Base-by-base conservation (phyloP, 2,329 filamentous ascomycete species). In the Trichoderma hamatum region DNA sequence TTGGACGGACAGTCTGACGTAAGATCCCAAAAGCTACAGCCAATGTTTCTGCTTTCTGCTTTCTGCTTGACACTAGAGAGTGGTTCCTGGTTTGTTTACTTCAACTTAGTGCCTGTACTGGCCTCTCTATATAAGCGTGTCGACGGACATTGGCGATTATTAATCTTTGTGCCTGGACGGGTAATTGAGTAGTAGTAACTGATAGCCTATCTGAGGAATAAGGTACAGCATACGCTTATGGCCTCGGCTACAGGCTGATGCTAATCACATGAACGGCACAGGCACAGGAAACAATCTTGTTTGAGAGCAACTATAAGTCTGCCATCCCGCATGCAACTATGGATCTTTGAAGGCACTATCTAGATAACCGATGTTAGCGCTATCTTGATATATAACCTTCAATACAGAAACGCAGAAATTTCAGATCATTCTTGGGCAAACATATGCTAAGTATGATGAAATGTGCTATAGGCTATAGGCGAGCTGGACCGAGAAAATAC, bases 1-100 rank as follows among this genome's bases (percentile, higher is more conserved):
- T 49, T 64, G 19, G 60, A 21, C 32, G 39, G 24, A 30, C 19
- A 9, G 28, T 36, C 61, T 64, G 61, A 64, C 49, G 61, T 64
- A 43, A 64, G 61, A 64, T 55, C 34, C 52, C 32, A 51, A 55
- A 11, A 32, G 24, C 55, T 32, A 9, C 39, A 49, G 61, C 54
- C 55, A 51, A 51, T 63, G 49, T 11, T 64, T 49, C n/a, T 49
- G 19, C 46, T 49, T 3, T n/a, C n/a, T n/a, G n/a, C n/a, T n/a
- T n/a, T n/a, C n/a, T n/a, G n/a, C n/a, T n/a, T 5, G 46, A n/a
- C n/a, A 24, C 46, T 49, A 49, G n/a, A 9, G 39, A 43, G 19
- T n/a, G 3, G 39, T 43, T 43, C 39, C 36, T 43, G 39, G 39
- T 19, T 43, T 24, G 46, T 49, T 49, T 24, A 24, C 46, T 24